Evolutionary conservation across 2,329 filamentous ascomycete species (phyloP), one percentile per base, ranked within the genome.

Genomic region (Diaporthe batatas): DNA sequence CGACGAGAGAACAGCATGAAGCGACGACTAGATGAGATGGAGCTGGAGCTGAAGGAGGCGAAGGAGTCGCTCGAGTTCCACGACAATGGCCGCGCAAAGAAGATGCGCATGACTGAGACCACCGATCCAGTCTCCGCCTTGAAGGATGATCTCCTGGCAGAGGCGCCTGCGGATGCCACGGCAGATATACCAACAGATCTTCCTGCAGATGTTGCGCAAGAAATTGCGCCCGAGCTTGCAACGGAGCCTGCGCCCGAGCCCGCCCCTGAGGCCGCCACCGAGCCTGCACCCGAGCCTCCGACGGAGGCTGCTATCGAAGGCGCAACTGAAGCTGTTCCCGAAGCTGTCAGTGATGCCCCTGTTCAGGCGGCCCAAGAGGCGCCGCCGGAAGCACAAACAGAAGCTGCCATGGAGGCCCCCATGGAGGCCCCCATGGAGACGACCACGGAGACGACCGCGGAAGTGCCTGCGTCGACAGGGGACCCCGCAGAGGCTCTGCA

Each of bases 1-100:
- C 89, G 90, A 68, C 89, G 94, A 47, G 95, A 97, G 81, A 93
- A 94, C 73, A 93, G 92, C 72, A 87, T 97, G 49, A 97, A 97
- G 83, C 89, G 93, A 67, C 91, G 93, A 67, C 85, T 97, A n/a
- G 92, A 94, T 72, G 94, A 97, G 76, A 85, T 95, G 55, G 93
- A 96, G 79, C 86, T 88, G 49, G 89, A 90, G 80, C 79, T 88
- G 1, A 85, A 84, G 68, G 82, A 81, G 18, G 76, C 78, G 14
- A 80, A 78, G 67, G 79, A 79, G 25, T 70, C 78, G 6, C 73
- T 79, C 2, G 76, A 77, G 10, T 70, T 62, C 29, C 75, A 79
- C 29, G 80, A 81, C 54, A 77, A 75, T 34, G 75, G 77, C 34
- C 76, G 77, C 34, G 76, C 77, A 34, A 83, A 83, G 76, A 79